Conservation (phyloP, 139 green algal species). For the Ettlia oleoabundans region DNA sequence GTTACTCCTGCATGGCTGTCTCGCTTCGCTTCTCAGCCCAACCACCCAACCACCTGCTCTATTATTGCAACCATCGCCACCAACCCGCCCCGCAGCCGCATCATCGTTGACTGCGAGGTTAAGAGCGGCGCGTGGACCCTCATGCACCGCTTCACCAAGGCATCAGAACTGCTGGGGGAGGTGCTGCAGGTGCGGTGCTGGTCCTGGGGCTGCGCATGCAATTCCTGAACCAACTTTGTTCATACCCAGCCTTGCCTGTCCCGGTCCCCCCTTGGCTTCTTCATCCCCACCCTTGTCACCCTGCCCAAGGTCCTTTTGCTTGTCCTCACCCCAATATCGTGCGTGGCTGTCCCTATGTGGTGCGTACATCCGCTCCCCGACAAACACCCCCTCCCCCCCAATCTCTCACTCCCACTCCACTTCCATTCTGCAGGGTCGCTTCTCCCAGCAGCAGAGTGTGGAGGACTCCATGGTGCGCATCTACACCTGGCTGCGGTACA, state of each 20-base stretch:
- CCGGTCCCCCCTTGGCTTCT: too few relatives aligned
- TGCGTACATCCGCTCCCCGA: too few relatives aligned
- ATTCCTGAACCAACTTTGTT: too few relatives aligned
- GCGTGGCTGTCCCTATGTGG: too few relatives aligned
- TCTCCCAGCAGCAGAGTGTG: slow-evolving; percentile 38
- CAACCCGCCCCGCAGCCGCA: slow-evolving; percentile 31
- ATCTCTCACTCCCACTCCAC: too few relatives aligned
- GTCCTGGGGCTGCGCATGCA: too few relatives aligned
- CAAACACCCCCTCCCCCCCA: too few relatives aligned
- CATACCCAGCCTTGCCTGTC: too few relatives aligned
- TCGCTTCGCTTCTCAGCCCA: neutral
- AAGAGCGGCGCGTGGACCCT: slow-evolving; percentile 85
- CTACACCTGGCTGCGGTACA: slow-evolving; percentile 97
- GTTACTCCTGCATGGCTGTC: neutral
- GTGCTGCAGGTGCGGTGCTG: too few relatives aligned
- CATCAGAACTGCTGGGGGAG: slow-evolving; percentile 80
- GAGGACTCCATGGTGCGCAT: slow-evolving; percentile 74
- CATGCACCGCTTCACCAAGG: slow-evolving; percentile 97
- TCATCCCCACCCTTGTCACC: too few relatives aligned
- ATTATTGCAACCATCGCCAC: neutral
- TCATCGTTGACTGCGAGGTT: slow-evolving; percentile 84
- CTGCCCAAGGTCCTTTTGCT: too few relatives aligned
- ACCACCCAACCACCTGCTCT: neutral
- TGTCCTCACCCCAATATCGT: too few relatives aligned
- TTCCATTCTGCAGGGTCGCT: slow-evolving; percentile 47